Evolutionary conservation across 2,329 filamentous ascomycete genomes (phyloP).

Genomic region (Drechslerella coelobrocha): DNA sequence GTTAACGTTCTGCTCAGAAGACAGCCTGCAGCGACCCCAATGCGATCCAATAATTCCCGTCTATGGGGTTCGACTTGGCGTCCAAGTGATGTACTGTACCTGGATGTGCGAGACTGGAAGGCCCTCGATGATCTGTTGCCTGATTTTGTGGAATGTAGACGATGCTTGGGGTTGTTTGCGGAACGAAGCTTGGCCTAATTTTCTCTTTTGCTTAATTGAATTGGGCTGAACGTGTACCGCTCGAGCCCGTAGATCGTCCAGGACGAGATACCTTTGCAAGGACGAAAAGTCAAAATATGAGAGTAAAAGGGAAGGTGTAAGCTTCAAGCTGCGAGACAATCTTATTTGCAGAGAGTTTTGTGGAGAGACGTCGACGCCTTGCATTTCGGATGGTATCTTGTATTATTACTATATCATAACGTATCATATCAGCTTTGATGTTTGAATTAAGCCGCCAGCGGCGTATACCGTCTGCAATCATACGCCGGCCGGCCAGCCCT

Average conservation of each 20-base stretch:
- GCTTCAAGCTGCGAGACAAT: background rate
- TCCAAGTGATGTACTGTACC: background rate
- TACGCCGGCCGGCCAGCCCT: background rate
- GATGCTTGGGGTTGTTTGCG: slow-evolving; percentile 37
- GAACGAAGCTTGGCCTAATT: slow-evolving; percentile 35
- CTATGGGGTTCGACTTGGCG: too few species aligned
- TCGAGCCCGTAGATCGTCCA: slow-evolving; percentile 13
- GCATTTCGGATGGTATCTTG: too few species aligned
- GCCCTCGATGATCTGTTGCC: slow-evolving; percentile 38
- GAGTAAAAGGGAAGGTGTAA: slow-evolving; percentile 40
- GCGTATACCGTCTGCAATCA: background rate
- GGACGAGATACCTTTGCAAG: slow-evolving; percentile 14
- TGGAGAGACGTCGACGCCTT: too few species aligned
- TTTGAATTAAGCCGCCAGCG: background rate
- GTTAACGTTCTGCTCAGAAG: background rate
- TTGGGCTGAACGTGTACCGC: slow-evolving; percentile 15
- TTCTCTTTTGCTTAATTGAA: slow-evolving; percentile 25
- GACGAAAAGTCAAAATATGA: background rate
- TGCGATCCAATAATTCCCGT: background rate
- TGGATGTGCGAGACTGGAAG: background rate
- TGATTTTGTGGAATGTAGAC: slow-evolving; percentile 35
- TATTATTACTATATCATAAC: too few species aligned
- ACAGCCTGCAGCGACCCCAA: too few species aligned
- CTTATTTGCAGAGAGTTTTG: too few species aligned
- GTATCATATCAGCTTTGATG: too few species aligned